Evolutionary conservation across 2,329 filamentous ascomycete genomes (phyloP).

Genomic region (Fusarium nematophilum): DNA sequence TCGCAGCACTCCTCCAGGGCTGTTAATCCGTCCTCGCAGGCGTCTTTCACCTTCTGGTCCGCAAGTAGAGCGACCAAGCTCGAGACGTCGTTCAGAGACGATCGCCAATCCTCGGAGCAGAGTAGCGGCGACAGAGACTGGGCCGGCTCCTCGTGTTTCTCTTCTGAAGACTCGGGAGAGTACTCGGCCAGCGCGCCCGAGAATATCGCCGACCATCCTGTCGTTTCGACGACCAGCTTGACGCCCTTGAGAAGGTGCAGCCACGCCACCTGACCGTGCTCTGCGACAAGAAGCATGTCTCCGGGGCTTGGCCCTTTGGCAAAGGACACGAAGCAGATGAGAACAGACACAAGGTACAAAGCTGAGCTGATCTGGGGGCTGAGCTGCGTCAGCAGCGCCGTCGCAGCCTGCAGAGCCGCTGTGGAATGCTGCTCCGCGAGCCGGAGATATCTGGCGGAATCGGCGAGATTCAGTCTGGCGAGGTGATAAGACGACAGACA

Average conservation of each 20-base stretch:
- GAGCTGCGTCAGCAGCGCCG: constrained; percentile 31
- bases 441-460: constrained; percentile 10
- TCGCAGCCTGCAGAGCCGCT: constrained; percentile 29
- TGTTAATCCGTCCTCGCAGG: neutral
- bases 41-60: neutral
- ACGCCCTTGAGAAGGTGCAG: constrained; percentile 31
- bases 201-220: constrained; percentile 24
- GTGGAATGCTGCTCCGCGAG: constrained; percentile 37
- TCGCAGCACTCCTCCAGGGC: constrained; percentile 17
- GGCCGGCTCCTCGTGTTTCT: neutral
- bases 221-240: constrained; percentile 25
- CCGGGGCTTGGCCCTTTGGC: constrained; percentile 28
- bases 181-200: constrained; percentile 20
- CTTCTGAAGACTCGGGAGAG: neutral
- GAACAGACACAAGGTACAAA: constrained; percentile 37
- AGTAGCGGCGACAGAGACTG: neutral
- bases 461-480: constrained; percentile 11
- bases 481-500: constrained; percentile 40
- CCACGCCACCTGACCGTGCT: constrained; percentile 32
- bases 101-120: constrained; percentile 22
- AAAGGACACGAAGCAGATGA: constrained; percentile 37
- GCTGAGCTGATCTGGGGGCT: constrained; percentile 32
- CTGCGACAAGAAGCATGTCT: constrained; percentile 28
- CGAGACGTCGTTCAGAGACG: constrained; percentile 17
- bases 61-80: constrained; percentile 17